A percentile compares a stretch with the other conserved stretches of the same genome.
Conservation (phyloP, 192 early-diverging fungal species). For the Coemansia umbellata region DNA sequence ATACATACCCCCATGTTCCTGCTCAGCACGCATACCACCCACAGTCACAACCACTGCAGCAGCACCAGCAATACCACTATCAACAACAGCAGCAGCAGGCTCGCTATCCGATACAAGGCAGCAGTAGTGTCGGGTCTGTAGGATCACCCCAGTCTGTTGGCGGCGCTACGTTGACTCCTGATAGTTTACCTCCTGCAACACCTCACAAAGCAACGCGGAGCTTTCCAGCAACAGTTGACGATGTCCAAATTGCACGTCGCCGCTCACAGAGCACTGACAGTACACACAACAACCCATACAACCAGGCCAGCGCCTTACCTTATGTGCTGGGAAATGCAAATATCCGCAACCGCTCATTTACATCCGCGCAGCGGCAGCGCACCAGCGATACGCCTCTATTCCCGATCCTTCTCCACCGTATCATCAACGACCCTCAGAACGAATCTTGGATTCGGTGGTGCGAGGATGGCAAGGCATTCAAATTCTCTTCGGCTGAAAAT, state of each 20-base stretch:
- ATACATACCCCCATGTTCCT: background rate
- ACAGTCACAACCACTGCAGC: background rate
- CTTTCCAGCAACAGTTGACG: constrained; percentile 40
- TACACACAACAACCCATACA: constrained; percentile 7
- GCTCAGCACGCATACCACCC: constrained; percentile 2
- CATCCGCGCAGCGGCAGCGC: constrained; percentile 41
- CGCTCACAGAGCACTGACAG: constrained; percentile 48
- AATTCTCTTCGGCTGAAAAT: constrained; percentile 46
- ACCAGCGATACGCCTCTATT: constrained; percentile 51
- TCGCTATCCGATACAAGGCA: constrained; percentile 10
- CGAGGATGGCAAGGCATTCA: constrained; percentile 47
- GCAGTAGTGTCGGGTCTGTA: constrained; percentile 1
- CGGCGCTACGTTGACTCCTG: constrained; percentile 22
- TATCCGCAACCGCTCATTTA: constrained; percentile 45
- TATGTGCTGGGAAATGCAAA: constrained; percentile 44
- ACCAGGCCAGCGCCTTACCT: constrained; percentile 21
- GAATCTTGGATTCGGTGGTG: constrained; percentile 49
- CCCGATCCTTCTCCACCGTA: constrained; percentile 45
- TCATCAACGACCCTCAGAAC: constrained; percentile 43
- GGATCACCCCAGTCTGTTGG: constrained; percentile 10
- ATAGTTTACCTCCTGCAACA: constrained; percentile 17
- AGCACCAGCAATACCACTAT: constrained; percentile 10
- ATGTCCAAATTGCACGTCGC: constrained; percentile 25
- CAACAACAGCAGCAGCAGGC: constrained; percentile 18
- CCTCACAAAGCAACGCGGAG: constrained; percentile 29